Base-by-base conservation (phyloP, 1,284 basidiomycete species). In the Ganoderma sinense region DNA sequence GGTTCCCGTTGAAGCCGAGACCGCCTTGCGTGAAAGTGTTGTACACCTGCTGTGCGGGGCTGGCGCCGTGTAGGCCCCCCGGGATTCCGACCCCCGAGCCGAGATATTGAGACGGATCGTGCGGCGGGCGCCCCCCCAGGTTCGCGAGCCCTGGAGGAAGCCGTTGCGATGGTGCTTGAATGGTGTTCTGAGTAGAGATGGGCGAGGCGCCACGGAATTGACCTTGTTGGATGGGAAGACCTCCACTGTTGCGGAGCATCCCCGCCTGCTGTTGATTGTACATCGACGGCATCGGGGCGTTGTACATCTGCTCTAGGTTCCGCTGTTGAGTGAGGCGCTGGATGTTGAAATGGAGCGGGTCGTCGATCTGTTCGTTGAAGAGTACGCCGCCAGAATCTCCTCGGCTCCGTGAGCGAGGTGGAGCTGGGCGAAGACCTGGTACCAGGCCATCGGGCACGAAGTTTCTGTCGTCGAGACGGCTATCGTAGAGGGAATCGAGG, bases 381-480 rank as follows among this genome's bases (percentile, higher is more conserved):
- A 90, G 82, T 5, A 83, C 80, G 13, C 81, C 82, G 68, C 84
- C 84, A 20, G 78, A 73, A 67, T 93, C 91, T 41, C 59, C 59
- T 58, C 91, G 84, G 75, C 81, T 85, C 66, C 92, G 86, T 67
- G 88, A 86, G 59, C 79, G 77, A 11, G 88, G 87, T 60, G 87
- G 88, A 26, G 84, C 85, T 48, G 91, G 87, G 56, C 93, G 89
- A 41, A 95, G 84, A 20, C 94, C 93, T 53, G 93, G 94, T 13
- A 95, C 93, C 86, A 95, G 88, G 41, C 91, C 92, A 80, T 95
- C 92, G 11, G 94, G 92, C 39, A 93, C 87, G 75, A 95, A 95
- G 73, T 86, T 89, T 68, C 92, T 86, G 74, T 94, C 92, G 62
- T 94, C 91, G 51, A 88, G 78, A 45, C 88, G 89, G 75, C 89